phyloP scores from a whole-genome alignment of 768 basidiomycete genomes.

The Boletus sp. region DNA sequence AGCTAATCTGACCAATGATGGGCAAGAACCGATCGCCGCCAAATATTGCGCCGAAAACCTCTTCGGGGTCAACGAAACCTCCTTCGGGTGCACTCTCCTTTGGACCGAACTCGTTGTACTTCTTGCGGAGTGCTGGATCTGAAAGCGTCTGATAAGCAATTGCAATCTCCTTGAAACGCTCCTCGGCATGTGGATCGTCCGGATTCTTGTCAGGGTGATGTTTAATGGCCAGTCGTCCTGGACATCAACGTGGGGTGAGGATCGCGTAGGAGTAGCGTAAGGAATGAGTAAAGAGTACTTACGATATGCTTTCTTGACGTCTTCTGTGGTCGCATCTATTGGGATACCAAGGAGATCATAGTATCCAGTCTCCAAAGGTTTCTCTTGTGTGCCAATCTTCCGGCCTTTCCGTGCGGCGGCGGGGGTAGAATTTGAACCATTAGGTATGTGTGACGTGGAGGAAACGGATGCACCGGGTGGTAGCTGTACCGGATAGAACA shows the following conservation, averaged over 20 bases:
- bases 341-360: slow-evolving; percentile 82
- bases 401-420: slow-evolving; percentile 45
- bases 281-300: slow-evolving; percentile 7
- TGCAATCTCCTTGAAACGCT: slow-evolving; percentile 87
- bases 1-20: slow-evolving; percentile 84
- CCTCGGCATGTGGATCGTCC: slow-evolving; percentile 79
- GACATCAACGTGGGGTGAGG: neutral
- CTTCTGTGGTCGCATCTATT: slow-evolving; percentile 72
- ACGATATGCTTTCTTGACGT: slow-evolving; percentile 92
- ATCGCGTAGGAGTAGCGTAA: neutral
- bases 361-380: slow-evolving; percentile 86
- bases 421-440: slow-evolving; percentile 20
- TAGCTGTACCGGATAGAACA: slow-evolving; percentile 65
- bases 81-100: slow-evolving; percentile 81
- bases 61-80: slow-evolving; percentile 84
- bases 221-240: slow-evolving; percentile 83
- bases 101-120: slow-evolving; percentile 90
- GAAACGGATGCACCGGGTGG: slow-evolving; percentile 26
- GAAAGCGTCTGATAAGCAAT: slow-evolving; percentile 87
- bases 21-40: slow-evolving; percentile 84
- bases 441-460: slow-evolving; percentile 14
- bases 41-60: slow-evolving; percentile 79
- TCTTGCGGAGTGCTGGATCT: slow-evolving; percentile 67
- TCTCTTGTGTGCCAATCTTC: slow-evolving; percentile 86
- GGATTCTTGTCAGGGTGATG: slow-evolving; percentile 92